Base-by-base conservation (phyloP, 2,329 filamentous ascomycete genomes). In the Diaporthe vexans region DNA sequence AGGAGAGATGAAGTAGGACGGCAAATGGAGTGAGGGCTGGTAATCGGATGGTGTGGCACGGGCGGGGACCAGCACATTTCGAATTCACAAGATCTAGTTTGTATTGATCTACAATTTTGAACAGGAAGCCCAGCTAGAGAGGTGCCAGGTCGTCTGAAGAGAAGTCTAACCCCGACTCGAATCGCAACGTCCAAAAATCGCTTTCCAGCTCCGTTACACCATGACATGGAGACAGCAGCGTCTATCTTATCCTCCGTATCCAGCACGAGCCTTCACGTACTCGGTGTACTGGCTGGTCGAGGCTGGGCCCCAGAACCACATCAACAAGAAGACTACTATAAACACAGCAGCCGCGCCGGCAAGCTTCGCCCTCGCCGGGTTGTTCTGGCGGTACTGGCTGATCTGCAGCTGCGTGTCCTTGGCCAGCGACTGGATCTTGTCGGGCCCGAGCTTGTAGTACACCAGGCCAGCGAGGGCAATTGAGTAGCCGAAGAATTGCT, bases 401-500 rank as follows among this genome's bases (percentile, higher is more conserved):
- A 76, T 63, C 4, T 74, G 75, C 51, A 76, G 65, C 2, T 73
- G 75, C 13, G 73, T 67, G 72, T 76, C 75, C 15, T 73, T 75
- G 43, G 73, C 73, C 13, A 76, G 70, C 19, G 73, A 46, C 9
- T 75, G 56, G 11, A 76, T 24, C 48, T 76, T 76, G 8, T 76
- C 75, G 7, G 75, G 70, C 9, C 75, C 75, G 24, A 76, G 75
- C 70, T 75, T 76, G 77, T 81, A 82, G 78, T 80, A 79, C 26
- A 79, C 76, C n/a, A 81, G 75, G 51, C 81, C 79, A 63, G 73
- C 78, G 40, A 82, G 78, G 3, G 92, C 91, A 79, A 94, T 89
- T 76, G 87, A 88, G 86, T 94, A 94, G 76, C 92, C 92, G 83
- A 94, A 92, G 81, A 90, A 91, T 83, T 94, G 92, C 75, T 92